phyloP scores from a whole-genome alignment of 164 flowering plant species.

The Aristolochia californica region DNA sequence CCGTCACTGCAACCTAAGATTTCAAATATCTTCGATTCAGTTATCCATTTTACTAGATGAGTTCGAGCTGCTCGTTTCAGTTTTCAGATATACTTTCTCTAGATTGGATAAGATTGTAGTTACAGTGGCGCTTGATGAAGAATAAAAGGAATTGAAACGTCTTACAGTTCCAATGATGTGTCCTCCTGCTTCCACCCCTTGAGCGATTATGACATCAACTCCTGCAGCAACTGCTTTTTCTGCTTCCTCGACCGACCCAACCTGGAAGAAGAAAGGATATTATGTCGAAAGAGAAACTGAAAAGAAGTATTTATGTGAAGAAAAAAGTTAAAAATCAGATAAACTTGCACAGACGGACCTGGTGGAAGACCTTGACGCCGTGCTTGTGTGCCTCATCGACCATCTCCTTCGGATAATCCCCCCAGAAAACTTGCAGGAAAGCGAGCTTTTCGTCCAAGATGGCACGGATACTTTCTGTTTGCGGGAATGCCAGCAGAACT shows the following conservation, averaged over 20 bases:
- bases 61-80: too few species aligned
- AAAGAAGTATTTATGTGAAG: too few species aligned
- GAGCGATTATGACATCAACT: slow-evolving; percentile 22
- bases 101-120: too few species aligned
- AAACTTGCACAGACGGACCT: slow-evolving; percentile 5
- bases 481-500: slow-evolving; percentile 16
- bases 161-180: slow-evolving; percentile 19
- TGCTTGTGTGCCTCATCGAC: slow-evolving; percentile 28
- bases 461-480: slow-evolving; percentile 13
- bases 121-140: too few species aligned
- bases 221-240: slow-evolving; percentile 24
- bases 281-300: too few species aligned
- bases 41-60: too few species aligned
- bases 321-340: too few species aligned
- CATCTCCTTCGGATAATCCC: slow-evolving; percentile 24
- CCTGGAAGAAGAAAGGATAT: slow-evolving; percentile 4
- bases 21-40: too few species aligned
- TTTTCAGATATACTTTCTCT: too few species aligned
- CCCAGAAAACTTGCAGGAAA: slow-evolving; percentile 22
- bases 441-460: slow-evolving; percentile 23
- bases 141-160: too few species aligned
- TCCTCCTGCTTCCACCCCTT: slow-evolving; percentile 25
- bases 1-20: slow-evolving; percentile 6
- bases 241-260: slow-evolving; percentile 19
- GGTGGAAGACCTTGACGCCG: slow-evolving; percentile 23